Evolutionary conservation across 495 filamentous ascomycete species (phyloP).

Genomic region (Penicillium paxilli): DNA sequence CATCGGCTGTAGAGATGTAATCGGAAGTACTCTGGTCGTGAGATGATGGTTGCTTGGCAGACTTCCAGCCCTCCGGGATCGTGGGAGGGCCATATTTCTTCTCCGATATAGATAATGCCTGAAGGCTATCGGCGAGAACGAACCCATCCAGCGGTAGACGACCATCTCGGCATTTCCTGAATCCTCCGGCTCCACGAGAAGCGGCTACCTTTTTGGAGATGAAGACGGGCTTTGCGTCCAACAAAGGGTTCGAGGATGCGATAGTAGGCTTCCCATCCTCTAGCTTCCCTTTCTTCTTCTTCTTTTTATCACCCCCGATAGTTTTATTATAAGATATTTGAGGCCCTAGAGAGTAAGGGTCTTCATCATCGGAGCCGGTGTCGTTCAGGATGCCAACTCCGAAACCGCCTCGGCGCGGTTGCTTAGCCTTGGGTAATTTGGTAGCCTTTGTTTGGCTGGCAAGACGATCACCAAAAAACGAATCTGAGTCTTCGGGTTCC

Average conservation of each 20-base stretch:
- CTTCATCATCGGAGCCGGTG: constrained; percentile 95
- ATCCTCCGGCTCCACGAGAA: constrained; percentile 53
- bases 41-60: constrained; percentile 52
- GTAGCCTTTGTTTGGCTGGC: constrained; percentile 24
- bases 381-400: constrained; percentile 92
- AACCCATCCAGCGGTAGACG: constrained; percentile 86
- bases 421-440: constrained; percentile 47
- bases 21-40: constrained; percentile 28
- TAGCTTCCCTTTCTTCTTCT: constrained; percentile 59
- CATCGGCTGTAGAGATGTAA: constrained; percentile 71
- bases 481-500: constrained; percentile 47
- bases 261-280: constrained; percentile 35
- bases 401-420: constrained; percentile 63
- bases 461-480: constrained; percentile 43
- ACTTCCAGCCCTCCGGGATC: constrained; percentile 77
- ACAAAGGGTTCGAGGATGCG: constrained; percentile 59
- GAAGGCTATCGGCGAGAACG: constrained; percentile 65
- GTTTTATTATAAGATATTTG: constrained; percentile 85
- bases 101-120: constrained; percentile 51
- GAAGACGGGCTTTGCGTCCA: constrained; percentile 71
- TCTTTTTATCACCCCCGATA: constrained; percentile 85
- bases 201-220: constrained; percentile 70
- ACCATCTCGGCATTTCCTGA: constrained; percentile 86
- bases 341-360: constrained; percentile 89
- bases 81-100: constrained; percentile 71